Evolutionary conservation across 495 filamentous ascomycete species (phyloP), one percentile per base, ranked within the genome.

Genomic region (Aspergillus mulundensis): DNA sequence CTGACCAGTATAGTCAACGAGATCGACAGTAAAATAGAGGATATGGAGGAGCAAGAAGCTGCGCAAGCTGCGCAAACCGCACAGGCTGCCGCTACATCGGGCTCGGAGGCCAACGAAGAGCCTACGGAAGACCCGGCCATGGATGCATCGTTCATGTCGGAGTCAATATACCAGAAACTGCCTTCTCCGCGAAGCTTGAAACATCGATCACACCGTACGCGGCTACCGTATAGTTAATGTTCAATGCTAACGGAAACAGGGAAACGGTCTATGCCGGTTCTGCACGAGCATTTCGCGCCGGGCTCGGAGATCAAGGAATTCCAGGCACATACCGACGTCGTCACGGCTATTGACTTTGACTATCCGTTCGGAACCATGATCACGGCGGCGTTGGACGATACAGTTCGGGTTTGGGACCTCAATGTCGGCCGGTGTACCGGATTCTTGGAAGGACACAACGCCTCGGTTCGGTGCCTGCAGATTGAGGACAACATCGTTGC

Each of bases 401-500:
- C 90, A 2, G 90, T 99, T n/a, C 81, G 89, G 49, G 94, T 97
- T 28, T 99, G 93, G 93, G 95, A 99, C 70, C 78, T 99, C 55
- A 95, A 90, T 65, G 85, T 87, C 7, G 94, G 95, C 24, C 84
- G 92, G 18, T 97, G 95, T 71, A 87, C 92, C 28, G 94, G 94
- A 14, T 65, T 90, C 41, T 77, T 99, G 24, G 94, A 97, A 66
- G 94, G 94, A 15, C 94, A 99, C 64, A 89, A 95, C 34, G 92
- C 92, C 16, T 96, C 94, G 0, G 95, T 99, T 32, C 83, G 94
- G 15, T 87, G 91, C 50, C 75, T 99, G 14, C 95, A 99, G 66
- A 86, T 97, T 6, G 90, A 97, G 65, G 94, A 97, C 61, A 97
- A 95, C 69, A 85, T 99, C 56, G 86, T 96, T 11, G 93, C 91